A percentile compares a stretch with the other conserved stretches of the same genome.
These are phyloP conservation scores for Erigeron philadelphicus DNA, from an alignment of 140 eudicot species.

Conservation along the genomic window DNA sequence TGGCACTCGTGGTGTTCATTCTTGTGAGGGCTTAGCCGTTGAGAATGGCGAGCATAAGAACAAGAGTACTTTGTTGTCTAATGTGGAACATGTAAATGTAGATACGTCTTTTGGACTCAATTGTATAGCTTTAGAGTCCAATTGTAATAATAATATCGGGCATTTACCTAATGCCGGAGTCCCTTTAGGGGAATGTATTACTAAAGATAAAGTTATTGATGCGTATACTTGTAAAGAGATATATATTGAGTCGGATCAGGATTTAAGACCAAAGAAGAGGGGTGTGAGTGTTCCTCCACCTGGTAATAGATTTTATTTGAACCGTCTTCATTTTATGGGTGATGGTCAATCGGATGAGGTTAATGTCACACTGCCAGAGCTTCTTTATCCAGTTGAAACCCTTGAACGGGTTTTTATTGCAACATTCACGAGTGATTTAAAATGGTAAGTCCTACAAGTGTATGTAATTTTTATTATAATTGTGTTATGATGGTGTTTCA, in stretches of 20 bases:
- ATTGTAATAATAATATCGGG: constrained; percentile 16
- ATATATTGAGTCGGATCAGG: constrained; percentile 8
- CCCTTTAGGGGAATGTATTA: constrained; percentile 25
- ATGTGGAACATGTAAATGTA: constrained; percentile 1
- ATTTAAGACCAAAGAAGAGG: constrained; percentile 28
- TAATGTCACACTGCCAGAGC: constrained; percentile 74
- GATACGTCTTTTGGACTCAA: constrained; percentile 15
- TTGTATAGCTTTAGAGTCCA: constrained; percentile 31
- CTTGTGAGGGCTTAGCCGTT: constrained; percentile 17
- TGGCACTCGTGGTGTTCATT: constrained; percentile 18
- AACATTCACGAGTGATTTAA: constrained; percentile 75
- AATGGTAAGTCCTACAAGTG: constrained; percentile 44
- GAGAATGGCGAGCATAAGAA: not conserved
- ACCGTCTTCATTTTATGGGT: constrained; percentile 56
- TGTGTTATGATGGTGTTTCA: not conserved
- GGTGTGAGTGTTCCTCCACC: constrained; percentile 56
- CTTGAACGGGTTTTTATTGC: constrained; percentile 62
- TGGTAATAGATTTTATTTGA: constrained; percentile 66
- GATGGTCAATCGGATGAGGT: constrained; percentile 30
- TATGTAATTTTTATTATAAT: not conserved
- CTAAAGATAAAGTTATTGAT: constrained; percentile 18
- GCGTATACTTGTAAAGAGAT: constrained; percentile 19
- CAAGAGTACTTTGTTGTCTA: not conserved
- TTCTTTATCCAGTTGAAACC: constrained; percentile 67
- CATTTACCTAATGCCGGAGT: constrained; percentile 15